Evolutionary conservation across 352 stramenopile genomes (phyloP), one percentile per base, ranked within the genome.

Genomic region (Globisporangium apiculatum): DNA sequence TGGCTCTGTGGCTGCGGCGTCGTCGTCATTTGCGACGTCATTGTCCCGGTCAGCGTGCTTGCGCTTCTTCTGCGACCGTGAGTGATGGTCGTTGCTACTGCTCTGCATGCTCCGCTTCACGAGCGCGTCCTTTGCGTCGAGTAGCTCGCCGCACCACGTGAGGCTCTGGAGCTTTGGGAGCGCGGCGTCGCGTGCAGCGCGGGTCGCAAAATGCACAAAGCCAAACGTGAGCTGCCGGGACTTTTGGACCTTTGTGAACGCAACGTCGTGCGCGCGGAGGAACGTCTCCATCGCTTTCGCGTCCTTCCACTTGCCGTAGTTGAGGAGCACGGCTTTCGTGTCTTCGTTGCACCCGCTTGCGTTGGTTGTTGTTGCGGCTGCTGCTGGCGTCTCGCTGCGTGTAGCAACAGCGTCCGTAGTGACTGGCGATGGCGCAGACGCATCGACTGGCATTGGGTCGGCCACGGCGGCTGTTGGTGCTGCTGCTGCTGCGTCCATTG

Each of bases 271-370:
- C 48, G 70, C 57, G 2, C 59, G 61, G 53, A 94, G 67, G 37
- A 92, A 54, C 15, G 73, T 53, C 46, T 75, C 79, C 64, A 94
- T 67, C 48, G 41, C 66, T 60, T 87, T 88, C 14, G 78, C 71
- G 48, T 89, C 78, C 58, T 88, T 89, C 83, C 83, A 94, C 71
- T 91, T 89, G 71, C 83, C 85, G 55, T 91, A 94, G 68, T 94
- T 94, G 66, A 94, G 79, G 60, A 94, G 74, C 67, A 94, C 90
- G 51, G 87, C 61, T 67, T 94, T 94, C 51, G 78, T 64, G 38
- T 91, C 78, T 37, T 87, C 76, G 31, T 84, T 71, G 62, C 70
- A 67, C 31, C 66, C 68, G 53, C 18, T 42, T 47, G 43, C 36
- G 40, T 45, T 69, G 51, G 51, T 60, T 35, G 55, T 31, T 11